Evolutionary conservation across 2,329 filamentous ascomycete genomes (phyloP).

Genomic region (Thelonectria discophora): DNA sequence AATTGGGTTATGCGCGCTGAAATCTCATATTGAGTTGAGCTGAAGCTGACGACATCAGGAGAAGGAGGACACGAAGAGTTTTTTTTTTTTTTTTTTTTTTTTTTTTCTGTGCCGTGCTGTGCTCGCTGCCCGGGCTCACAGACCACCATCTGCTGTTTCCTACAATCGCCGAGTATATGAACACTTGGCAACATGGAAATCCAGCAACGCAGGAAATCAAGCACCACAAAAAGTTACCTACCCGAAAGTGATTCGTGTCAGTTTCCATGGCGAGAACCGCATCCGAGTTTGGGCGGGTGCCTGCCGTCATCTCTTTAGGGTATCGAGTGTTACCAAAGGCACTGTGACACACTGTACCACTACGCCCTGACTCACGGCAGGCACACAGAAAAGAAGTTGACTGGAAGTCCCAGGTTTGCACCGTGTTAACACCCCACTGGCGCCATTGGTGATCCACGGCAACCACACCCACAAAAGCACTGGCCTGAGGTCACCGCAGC

Average conservation of each 20-base stretch:
- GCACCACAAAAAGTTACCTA: too few species aligned
- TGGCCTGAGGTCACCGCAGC: constrained; percentile 6
- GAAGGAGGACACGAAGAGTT: not conserved
- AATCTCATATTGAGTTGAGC: not conserved
- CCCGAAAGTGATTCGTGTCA: too few species aligned
- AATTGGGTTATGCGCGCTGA: not conserved
- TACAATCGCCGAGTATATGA: not conserved
- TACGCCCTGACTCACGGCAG: not conserved
- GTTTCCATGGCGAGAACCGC: too few species aligned
- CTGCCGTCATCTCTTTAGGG: not conserved
- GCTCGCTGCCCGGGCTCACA: not conserved
- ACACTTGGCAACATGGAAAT: not conserved
- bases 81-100: not conserved
- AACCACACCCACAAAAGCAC: constrained; percentile 17
- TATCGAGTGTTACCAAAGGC: not conserved
- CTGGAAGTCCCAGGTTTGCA: too few species aligned
- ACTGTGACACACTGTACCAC: not conserved
- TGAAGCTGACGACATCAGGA: not conserved
- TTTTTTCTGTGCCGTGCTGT: too few species aligned
- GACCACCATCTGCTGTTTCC: not conserved
- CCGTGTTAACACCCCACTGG: not conserved
- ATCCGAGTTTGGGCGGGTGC: not conserved
- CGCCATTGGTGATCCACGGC: constrained; percentile 15
- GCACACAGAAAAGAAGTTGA: not conserved
- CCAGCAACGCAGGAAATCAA: not conserved